Conservation (phyloP, 2,329 filamentous ascomycete genomes). For the Colletotrichum lini region DNA sequence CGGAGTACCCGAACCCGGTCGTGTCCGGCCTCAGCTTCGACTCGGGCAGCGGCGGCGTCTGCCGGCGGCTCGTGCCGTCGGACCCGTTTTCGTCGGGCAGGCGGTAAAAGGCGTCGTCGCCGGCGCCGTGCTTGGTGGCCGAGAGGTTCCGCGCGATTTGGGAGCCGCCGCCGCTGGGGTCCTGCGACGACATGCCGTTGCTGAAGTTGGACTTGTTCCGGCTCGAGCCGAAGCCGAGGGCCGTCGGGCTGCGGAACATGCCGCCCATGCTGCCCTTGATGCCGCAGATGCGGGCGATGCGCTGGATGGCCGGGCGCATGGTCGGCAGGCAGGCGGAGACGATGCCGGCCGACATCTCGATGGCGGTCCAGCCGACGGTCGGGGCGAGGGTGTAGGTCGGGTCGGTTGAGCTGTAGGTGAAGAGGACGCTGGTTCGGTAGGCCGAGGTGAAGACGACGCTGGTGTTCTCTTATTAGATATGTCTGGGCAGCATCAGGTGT, state of each 20-base stretch:
- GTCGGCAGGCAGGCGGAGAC: conserved; percentile 68
- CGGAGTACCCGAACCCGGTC: conserved; percentile 48
- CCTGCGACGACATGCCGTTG: conserved; percentile 39
- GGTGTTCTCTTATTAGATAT: neutral
- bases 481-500: fast-evolving
- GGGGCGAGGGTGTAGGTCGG: conserved; percentile 63
- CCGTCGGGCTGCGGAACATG: conserved; percentile 46
- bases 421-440: conserved; percentile 63
- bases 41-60: conserved; percentile 34
- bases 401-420: conserved; percentile 57
- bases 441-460: conserved; percentile 64
- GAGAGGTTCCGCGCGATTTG: conserved; percentile 25
- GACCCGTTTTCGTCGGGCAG: conserved; percentile 52
- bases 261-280: conserved; percentile 54
- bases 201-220: conserved; percentile 41
- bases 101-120: conserved; percentile 49
- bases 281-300: conserved; percentile 56
- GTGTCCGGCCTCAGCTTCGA: conserved; percentile 51
- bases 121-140: conserved; percentile 25
- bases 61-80: conserved; percentile 38
- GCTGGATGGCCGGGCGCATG: conserved; percentile 60
- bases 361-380: conserved; percentile 62
- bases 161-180: conserved; percentile 23
- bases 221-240: conserved; percentile 47
- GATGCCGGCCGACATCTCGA: conserved; percentile 66